Evolutionary conservation across 805 yeast genomes (phyloP), one percentile per base, ranked within the genome.

Genomic region (Blastobotrys chiropterorum): DNA sequence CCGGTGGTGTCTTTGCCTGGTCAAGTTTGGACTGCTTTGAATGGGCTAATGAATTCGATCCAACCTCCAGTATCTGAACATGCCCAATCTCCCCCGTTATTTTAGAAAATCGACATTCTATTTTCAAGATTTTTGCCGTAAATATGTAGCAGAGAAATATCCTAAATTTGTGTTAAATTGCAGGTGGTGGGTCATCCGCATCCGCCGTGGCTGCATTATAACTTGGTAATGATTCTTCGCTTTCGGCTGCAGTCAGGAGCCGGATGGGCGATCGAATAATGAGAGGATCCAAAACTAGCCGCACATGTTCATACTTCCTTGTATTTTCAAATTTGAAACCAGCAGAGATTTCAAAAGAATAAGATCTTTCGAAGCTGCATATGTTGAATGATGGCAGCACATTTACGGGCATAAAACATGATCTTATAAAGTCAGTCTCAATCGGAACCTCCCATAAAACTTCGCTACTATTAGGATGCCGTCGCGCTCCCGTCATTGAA

Each of bases 1-100:
- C 68, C 17, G 54, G 58, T 20, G 71, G 71, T 11, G 66, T 67
- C 7, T 59, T 67, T 44, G 67, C 68, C 2, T 68, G 72, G 73
- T 59, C 68, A 14, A 59, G 62, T 48, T 60, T 65, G 26, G 73
- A 69, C 53, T 64, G 68, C 51, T 61, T 67, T 60, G 72, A 69
- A 53, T 68, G 70, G 61, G 65, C 69, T 30, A 66, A 53, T 30
- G 64, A 63, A 17, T 42, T 42, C 3, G 48, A n/a, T 59, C 57
- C 46, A 61, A 61, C 1, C 47, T 59, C 26, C 62, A 59, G 40
- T 46, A 53, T 38, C 53, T 59, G 15, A 54, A 57, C 49, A 57
- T 48, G 46, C 26, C 21, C 4, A 55, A 54, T 2, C 44, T 26
- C 42, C 16, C 46, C 22, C 42, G 55, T 3, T 47, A 47, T 13